Percentiles rank a stretch among this genome's conserved stretches.
phyloP scores from a whole-genome alignment of 306 rosid species.

The Delonix regia region DNA sequence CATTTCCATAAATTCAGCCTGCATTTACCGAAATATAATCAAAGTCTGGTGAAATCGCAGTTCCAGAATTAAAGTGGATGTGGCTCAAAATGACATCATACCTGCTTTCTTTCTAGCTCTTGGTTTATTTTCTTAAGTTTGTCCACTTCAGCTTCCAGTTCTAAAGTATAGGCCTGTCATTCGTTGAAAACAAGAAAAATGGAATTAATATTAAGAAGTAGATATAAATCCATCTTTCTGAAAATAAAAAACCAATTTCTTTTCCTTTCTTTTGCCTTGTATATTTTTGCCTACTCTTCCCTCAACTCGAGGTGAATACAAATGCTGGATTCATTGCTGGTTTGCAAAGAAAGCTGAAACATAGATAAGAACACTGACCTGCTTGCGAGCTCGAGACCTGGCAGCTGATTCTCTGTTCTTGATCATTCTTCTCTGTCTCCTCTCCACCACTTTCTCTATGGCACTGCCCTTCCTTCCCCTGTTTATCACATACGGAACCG shows the following conservation, averaged over 20 bases:
- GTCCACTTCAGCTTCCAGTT: slow-evolving; percentile 85
- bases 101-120: slow-evolving; percentile 84
- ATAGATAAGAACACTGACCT: slow-evolving; percentile 52
- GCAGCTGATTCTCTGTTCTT: slow-evolving; percentile 99
- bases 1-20: slow-evolving; percentile 70
- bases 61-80: slow-evolving; percentile 6
- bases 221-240: too few relatives aligned
- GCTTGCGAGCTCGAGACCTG: slow-evolving; percentile 97
- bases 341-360: slow-evolving; percentile 15
- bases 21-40: slow-evolving; percentile 40
- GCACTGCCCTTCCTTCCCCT: slow-evolving; percentile 66
- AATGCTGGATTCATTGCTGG: too few relatives aligned
- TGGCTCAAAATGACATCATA: slow-evolving; percentile 12
- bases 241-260: too few relatives aligned
- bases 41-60: slow-evolving; percentile 13
- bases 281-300: too few relatives aligned
- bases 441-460: slow-evolving; percentile 86
- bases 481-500: slow-evolving; percentile 70
- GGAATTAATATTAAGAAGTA: not conserved
- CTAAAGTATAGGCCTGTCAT: slow-evolving; percentile 88
- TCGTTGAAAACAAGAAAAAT: slow-evolving; percentile 25
- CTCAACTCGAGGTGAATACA: too few relatives aligned
- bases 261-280: too few relatives aligned
- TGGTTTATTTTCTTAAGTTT: slow-evolving; percentile 74
- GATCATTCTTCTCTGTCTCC: slow-evolving; percentile 96